Evolutionary conservation across 2,329 filamentous ascomycete species (phyloP).

Genomic region (Monilinia fructigena): DNA sequence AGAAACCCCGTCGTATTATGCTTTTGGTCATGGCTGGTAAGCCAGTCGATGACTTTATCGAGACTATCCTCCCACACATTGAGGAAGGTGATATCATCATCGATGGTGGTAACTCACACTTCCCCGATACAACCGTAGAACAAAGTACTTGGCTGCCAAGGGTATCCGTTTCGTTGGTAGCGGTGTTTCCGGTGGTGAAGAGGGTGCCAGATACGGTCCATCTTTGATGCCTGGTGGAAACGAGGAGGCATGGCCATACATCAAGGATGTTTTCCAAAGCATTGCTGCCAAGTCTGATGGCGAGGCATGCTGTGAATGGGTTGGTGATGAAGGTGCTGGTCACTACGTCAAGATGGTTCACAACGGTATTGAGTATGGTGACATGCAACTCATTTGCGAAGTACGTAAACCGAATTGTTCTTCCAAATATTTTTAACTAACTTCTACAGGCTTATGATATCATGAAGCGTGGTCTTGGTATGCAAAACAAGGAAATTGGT

Average conservation of each 20-base stretch:
- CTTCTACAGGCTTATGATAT: conserved; percentile 86
- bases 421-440: conserved; percentile 25
- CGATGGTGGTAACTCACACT: conserved; percentile 98
- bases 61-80: conserved; percentile 81
- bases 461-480: conserved; percentile 94
- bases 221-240: conserved; percentile 99
- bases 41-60: conserved; percentile 98
- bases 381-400: conserved; percentile 99
- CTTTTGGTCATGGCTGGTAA: conserved; percentile 97
- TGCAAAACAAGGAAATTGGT: conserved; percentile 91
- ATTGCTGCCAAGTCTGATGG: conserved; percentile 96
- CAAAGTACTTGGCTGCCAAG: conserved; percentile 81
- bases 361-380: conserved; percentile 99
- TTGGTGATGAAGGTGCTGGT: conserved; percentile 97
- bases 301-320: conserved; percentile 99
- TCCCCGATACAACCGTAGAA: conserved; percentile 97
- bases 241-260: conserved; percentile 94
- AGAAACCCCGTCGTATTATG: conserved; percentile 96
- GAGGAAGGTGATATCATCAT: conserved; percentile 96
- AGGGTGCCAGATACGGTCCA: conserved; percentile 96
- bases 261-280: conserved; percentile 98
- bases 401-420: conserved; percentile 51
- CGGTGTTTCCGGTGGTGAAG: conserved; percentile 98
- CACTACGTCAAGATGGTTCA: conserved; percentile 99
- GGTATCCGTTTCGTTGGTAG: conserved; percentile 93